Conservation (phyloP, 768 basidiomycete genomes). For the Sporobolomyces pararoseus region DNA sequence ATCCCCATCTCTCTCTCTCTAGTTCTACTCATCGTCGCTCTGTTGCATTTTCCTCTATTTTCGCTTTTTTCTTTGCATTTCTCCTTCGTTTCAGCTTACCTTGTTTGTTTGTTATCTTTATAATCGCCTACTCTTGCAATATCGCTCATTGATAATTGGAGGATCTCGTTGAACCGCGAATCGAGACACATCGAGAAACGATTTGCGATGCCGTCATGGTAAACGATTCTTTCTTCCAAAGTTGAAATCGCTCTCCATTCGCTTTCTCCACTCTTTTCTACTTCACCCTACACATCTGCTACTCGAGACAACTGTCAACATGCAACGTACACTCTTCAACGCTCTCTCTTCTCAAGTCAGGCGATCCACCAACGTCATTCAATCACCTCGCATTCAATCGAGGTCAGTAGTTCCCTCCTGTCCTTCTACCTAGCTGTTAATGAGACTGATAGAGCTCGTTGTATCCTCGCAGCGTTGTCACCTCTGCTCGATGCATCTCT, state of each 20-base stretch:
- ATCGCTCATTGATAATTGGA: neutral
- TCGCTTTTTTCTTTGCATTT: neutral
- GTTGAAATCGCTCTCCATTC: too few species aligned
- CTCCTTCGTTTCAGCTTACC: neutral
- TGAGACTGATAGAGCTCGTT: neutral
- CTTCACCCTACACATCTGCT: neutral
- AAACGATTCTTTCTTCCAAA: too few species aligned
- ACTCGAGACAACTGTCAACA: neutral
- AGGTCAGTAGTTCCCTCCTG: neutral
- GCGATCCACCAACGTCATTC: neutral
- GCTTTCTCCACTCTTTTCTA: neutral
- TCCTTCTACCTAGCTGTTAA: neutral
- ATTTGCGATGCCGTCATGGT: neutral
- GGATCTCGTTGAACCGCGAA: neutral
- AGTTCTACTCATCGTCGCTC: neutral
- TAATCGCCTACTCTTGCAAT: too few species aligned
- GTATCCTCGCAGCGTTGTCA: neutral
- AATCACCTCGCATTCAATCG: neutral
- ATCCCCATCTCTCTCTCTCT: neutral
- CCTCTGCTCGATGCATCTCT: neutral
- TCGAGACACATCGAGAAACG: neutral
- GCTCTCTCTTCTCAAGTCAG: constrained; percentile 4
- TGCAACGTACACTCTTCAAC: constrained; percentile 20
- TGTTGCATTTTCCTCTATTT: too few species aligned
- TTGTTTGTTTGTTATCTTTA: too few species aligned